Evolutionary conservation across 2,329 filamentous ascomycete genomes (phyloP).

Genomic region (Cladosporium cucumerinum): DNA sequence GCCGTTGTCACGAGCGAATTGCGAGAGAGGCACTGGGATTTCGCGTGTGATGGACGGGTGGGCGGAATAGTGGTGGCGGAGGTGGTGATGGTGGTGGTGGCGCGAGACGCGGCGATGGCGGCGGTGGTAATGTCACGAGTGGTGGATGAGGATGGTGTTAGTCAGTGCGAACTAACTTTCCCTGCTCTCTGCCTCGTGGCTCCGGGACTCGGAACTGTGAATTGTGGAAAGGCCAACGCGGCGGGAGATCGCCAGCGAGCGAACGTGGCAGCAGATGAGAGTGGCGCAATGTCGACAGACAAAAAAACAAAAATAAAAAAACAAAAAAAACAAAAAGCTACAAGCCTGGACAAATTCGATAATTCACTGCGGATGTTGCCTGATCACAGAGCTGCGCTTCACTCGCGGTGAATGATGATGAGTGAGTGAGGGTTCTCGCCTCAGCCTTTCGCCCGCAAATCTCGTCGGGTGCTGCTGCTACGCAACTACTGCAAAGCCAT

Average conservation of each 20-base stretch:
- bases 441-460: not conserved
- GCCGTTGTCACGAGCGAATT: conserved; percentile 5
- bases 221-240: not conserved
- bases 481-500: conserved; percentile 12
- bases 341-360: not conserved
- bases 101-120: not conserved
- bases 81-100: not conserved
- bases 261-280: not conserved
- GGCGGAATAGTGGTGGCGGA: not conserved
- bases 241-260: conserved; percentile 8
- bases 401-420: not conserved
- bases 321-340: too few species aligned
- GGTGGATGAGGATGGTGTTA: not conserved
- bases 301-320: too few species aligned
- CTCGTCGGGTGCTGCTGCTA: not conserved
- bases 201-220: not conserved
- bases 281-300: not conserved
- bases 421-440: not conserved
- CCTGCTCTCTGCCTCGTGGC: not conserved
- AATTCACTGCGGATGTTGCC: not conserved
- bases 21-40: not conserved
- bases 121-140: not conserved
- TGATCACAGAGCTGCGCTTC: not conserved
- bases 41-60: not conserved
- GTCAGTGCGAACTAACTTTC: conserved; percentile 6